phyloP scores from a whole-genome alignment of 2,329 filamentous ascomycete genomes.

The Diaporthe sp. region DNA sequence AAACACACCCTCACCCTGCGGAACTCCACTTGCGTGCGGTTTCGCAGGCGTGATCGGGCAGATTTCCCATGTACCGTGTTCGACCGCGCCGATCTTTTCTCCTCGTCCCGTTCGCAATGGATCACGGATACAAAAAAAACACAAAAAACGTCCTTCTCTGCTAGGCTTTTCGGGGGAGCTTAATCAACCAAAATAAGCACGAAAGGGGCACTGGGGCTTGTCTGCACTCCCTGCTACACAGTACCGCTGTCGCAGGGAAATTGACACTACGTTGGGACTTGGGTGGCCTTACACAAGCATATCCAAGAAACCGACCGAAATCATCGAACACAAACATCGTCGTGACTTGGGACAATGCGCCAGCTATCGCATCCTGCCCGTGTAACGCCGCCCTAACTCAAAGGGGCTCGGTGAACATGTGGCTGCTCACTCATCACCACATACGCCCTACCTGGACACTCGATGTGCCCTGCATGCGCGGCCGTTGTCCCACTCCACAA shows the following conservation, averaged over 20 bases:
- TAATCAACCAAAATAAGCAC: background rate
- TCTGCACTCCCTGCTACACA: background rate
- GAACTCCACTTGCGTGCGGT: background rate
- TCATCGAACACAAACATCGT: constrained; percentile 11
- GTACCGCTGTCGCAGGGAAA: background rate
- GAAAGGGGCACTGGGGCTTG: background rate
- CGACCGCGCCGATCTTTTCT: background rate
- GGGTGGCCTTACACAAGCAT: background rate
- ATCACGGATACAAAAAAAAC: background rate
- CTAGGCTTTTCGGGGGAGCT: background rate
- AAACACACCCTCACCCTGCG: background rate
- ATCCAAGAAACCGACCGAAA: constrained; percentile 9
- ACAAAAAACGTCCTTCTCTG: background rate
- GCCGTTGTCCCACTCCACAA: constrained; percentile 29
- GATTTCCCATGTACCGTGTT: background rate
- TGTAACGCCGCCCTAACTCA: constrained; percentile 17
- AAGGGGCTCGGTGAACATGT: constrained; percentile 34
- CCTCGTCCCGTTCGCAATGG: background rate
- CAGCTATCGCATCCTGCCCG: constrained; percentile 1
- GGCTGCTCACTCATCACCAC: constrained; percentile 27
- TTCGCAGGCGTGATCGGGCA: background rate
- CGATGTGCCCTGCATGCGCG: background rate
- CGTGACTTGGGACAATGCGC: constrained; percentile 13
- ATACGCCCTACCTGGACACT: constrained; percentile 10
- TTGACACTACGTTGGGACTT: background rate